phyloP scores from a whole-genome alignment of 805 yeast genomes.

The Komagataella mondaviorum region DNA sequence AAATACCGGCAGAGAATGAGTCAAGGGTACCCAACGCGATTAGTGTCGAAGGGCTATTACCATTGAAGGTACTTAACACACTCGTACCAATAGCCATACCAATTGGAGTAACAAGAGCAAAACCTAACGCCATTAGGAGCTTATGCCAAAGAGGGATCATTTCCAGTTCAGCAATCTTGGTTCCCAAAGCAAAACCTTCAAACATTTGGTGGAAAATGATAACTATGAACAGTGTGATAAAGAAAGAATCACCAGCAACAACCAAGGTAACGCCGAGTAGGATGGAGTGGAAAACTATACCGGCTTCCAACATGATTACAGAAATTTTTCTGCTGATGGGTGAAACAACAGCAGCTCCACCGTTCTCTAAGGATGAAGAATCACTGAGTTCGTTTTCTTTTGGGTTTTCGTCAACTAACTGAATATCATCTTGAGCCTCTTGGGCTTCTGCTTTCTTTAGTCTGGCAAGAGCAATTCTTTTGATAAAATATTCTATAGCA shows the following conservation, averaged over 20 bases:
- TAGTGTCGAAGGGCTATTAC: not conserved
- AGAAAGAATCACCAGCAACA: constrained; percentile 38
- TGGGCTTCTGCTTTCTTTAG: constrained; percentile 2
- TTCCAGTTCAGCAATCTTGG: constrained; percentile 23
- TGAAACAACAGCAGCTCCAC: constrained; percentile 3
- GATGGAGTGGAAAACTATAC: constrained; percentile 63
- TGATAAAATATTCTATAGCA: constrained; percentile 17
- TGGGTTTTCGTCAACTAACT: constrained; percentile 1
- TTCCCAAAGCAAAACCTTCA: constrained; percentile 70
- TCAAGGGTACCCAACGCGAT: not conserved
- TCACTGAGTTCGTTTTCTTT: not conserved
- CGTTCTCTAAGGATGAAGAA: constrained; percentile 1
- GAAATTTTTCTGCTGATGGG: constrained; percentile 21
- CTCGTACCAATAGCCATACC: not conserved
- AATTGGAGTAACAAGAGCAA: not conserved
- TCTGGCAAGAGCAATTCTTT: not conserved
- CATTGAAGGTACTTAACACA: not conserved
- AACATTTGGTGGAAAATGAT: constrained; percentile 64
- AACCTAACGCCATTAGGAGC: not conserved
- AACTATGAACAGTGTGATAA: constrained; percentile 49
- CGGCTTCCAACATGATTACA: constrained; percentile 52
- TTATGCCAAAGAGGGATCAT: not conserved
- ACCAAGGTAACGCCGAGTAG: constrained; percentile 62
- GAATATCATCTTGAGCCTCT: constrained; percentile 7
- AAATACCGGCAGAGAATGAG: not conserved